Evolutionary conservation across 2,329 filamentous ascomycete genomes (phyloP), one percentile per base, ranked within the genome.

Genomic region (Fusarium equiseti): DNA sequence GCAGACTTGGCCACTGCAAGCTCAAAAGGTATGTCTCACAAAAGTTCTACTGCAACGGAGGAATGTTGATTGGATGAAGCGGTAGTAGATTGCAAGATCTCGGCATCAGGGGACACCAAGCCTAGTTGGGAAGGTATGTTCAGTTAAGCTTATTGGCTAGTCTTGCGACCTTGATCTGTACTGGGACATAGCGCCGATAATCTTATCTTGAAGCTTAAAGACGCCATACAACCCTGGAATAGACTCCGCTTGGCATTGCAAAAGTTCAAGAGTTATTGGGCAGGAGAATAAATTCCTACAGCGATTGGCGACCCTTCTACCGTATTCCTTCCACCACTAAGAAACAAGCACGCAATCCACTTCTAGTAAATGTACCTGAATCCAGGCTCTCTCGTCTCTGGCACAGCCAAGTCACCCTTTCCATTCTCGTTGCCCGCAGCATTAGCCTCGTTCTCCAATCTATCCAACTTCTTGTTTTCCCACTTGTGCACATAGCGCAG

Each of bases 391-490:
- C 42, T 45, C 5, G 42, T 16, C n/a, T 15, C 42, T 0, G 32
- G 6, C 2, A 32, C 7, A n/a, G 20, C 62, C 31, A 50, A 24
- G 2, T 35, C 54, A 1, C 10, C 5, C 43, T 71, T 71, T 6
- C 53, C 53, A 12, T 40, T 48, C 26, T 53, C 26, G 2, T 53
- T 44, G 8, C 15, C 46, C 0, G 15, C 31, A 2, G 22, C 56
- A n/a, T 42, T 46, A 0, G 48, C 54, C 26, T 77, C 77, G 7
- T 66, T 69, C 66, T 83, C 81, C 7, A 83, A 83, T 66, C 78
- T 76, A 52, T 89, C 89, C 5, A 92, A 77, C 70, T 86, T 86
- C 75, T 79, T 83, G 67, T 92, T 92, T 79, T 92, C 87, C 78
- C 83, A 85, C 16, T 82, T 82, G 22, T 92, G 81, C 24, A 91